A percentile compares a stretch with the other conserved stretches of the same genome.
Conservation (phyloP, 2,329 filamentous ascomycete species). For the Salinomyces thailandicus region DNA sequence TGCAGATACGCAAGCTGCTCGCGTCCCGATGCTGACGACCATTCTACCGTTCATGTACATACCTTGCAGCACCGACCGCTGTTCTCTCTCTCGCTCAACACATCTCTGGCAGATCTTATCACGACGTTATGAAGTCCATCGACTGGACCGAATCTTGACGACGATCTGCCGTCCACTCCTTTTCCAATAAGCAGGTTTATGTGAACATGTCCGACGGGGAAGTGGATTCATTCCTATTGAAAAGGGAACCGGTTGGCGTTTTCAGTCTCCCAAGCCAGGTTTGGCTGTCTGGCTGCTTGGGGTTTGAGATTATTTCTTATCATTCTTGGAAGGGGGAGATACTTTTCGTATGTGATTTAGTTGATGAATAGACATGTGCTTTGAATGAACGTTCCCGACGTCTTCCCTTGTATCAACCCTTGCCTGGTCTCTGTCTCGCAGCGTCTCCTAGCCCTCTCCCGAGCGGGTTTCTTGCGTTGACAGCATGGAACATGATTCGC, state of each 20-base stretch:
- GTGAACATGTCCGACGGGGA: slow-evolving; percentile 3
- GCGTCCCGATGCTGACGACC: slow-evolving; percentile 7
- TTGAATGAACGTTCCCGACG: too few species aligned
- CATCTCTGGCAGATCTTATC: slow-evolving; percentile 17
- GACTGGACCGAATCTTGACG: slow-evolving; percentile 3
- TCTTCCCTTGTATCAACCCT: too few species aligned
- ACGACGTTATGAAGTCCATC: slow-evolving; percentile 13
- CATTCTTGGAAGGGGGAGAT: not conserved
- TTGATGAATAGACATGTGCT: not conserved
- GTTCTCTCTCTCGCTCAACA: not conserved
- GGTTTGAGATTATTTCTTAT: not conserved
- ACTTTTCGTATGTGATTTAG: slow-evolving; percentile 1
- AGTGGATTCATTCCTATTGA: too few species aligned
- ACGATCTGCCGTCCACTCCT: slow-evolving; percentile 23
- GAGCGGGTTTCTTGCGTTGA: too few species aligned
- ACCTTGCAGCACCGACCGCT: slow-evolving; percentile 1
- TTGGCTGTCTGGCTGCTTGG: not conserved
- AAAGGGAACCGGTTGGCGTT: too few species aligned
- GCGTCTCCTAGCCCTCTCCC: too few species aligned
- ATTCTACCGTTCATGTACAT: slow-evolving; percentile 4
- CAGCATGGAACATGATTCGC: too few species aligned
- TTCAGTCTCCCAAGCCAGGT: too few species aligned
- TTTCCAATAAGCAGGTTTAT: slow-evolving; percentile 12
- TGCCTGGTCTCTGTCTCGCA: too few species aligned
- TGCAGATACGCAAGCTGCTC: slow-evolving; percentile 16